These are phyloP conservation scores for Globisporangium barbulae DNA, from an alignment of 352 stramenopile species.

Conservation along the genomic window DNA sequence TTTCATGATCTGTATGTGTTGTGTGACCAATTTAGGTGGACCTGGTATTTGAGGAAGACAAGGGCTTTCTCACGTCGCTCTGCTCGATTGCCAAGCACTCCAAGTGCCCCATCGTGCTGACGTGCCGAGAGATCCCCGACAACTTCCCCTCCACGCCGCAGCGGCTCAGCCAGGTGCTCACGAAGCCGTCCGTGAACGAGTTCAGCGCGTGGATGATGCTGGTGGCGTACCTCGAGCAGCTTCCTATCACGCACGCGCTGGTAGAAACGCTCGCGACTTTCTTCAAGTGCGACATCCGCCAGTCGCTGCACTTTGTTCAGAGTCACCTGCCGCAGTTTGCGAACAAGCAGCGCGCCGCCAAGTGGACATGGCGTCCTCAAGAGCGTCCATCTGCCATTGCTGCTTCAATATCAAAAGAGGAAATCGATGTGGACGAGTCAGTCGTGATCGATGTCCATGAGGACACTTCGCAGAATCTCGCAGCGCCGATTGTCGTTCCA, in stretches of 20 bases:
- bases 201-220: conserved; percentile 69
- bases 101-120: conserved; percentile 80
- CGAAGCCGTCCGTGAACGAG: conserved; percentile 44
- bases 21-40: conserved; percentile 34
- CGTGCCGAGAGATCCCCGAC: conserved; percentile 56
- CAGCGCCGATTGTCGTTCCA: conserved; percentile 21
- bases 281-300: conserved; percentile 64
- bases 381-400: not conserved
- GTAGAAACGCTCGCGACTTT: conserved; percentile 43
- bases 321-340: conserved; percentile 29
- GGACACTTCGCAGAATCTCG: not conserved
- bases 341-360: conserved; percentile 10
- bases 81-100: conserved; percentile 77
- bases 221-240: conserved; percentile 50
- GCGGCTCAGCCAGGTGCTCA: conserved; percentile 34
- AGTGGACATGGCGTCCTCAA: conserved; percentile 19
- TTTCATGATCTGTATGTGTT: conserved; percentile 3
- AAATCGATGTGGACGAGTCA: not conserved
- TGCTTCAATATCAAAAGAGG: not conserved
- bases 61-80: conserved; percentile 66
- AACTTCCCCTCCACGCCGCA: conserved; percentile 51
- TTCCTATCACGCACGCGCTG: conserved; percentile 35
- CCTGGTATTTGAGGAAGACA: conserved; percentile 78
- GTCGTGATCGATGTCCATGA: conserved; percentile 3
- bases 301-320: conserved; percentile 71